Evolutionary conservation across 495 filamentous ascomycete genomes (phyloP).

Genomic region (Neurospora intermedia): DNA sequence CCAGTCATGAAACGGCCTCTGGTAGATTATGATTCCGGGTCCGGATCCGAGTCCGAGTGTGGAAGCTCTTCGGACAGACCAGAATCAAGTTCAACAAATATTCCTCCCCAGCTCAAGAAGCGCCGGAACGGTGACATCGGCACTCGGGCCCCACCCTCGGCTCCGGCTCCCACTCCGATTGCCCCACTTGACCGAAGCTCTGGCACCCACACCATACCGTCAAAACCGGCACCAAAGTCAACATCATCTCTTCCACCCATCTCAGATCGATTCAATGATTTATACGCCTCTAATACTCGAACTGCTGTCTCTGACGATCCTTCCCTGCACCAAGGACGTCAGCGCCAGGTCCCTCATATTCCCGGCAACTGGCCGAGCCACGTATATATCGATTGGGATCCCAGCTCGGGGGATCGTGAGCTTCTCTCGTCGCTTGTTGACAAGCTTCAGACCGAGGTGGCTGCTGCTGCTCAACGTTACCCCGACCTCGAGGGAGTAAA

Average conservation of each 20-base stretch:
- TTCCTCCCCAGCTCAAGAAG: not conserved
- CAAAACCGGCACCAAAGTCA: not conserved
- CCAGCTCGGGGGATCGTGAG: conserved; percentile 44
- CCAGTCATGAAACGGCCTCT: not conserved
- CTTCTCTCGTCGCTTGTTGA: conserved; percentile 44
- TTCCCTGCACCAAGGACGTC: conserved; percentile 70
- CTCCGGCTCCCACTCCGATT: not conserved
- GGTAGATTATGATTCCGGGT: not conserved
- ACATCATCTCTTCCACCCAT: conserved; percentile 62
- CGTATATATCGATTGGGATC: conserved; percentile 87
- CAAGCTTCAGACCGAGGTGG: conserved; percentile 16
- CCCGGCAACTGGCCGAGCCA: conserved; percentile 90
- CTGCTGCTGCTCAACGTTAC: not conserved
- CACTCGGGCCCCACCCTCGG: not conserved
- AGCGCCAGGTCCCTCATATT: conserved; percentile 70
- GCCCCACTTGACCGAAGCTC: not conserved
- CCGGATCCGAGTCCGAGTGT: not conserved
- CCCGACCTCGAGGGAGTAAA: not conserved
- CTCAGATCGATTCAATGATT: conserved; percentile 71
- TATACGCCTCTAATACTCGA: conserved; percentile 74
- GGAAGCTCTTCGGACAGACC: not conserved
- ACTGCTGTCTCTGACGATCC: conserved; percentile 73
- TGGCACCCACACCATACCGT: not conserved
- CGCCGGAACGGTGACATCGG: not conserved
- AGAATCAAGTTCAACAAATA: not conserved